Evolutionary conservation across 805 yeast genomes (phyloP), one percentile per base, ranked within the genome.

Genomic region (Lachancea waltii): DNA sequence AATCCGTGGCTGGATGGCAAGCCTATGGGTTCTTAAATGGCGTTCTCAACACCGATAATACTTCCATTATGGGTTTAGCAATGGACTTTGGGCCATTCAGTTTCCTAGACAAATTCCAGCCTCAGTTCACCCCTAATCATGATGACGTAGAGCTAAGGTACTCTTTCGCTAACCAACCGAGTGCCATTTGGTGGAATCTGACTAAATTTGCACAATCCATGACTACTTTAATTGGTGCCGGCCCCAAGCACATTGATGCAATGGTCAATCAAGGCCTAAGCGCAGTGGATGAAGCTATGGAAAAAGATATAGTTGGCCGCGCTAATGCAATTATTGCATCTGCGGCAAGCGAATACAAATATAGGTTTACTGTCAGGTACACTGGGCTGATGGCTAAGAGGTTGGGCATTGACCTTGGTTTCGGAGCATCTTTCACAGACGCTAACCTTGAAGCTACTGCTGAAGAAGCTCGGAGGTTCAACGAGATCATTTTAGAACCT

Each of bases 61-160:
- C 96, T 1, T 85, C 95, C 0, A 70, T 90, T n/a, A 53, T 81
- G 30, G 98, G 98, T 0, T 65, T 87, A 8, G 75, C 95, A 0
- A 74, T 92, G 60, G 98, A 90, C 60, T 92, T 81, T 60, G 98
- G 97, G 3, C 97, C 98, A 1, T 92, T 85, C 63, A 84, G 94
- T 14, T 82, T 87, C 43, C 73, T 89, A 81, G 96, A 89, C 54
- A 75, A 73, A 32, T 90, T 81, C 55, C 79, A 85, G 51, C 89
- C 94, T 11, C 60, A 70, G 34, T 90, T 72, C 54, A 84, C 97
- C 0, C 90, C 97, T 2, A 90, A 92, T 55, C 86, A 85, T 40
- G 97, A 87, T 53, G 98, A 92, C 59, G 72, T 69, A 30, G 63
- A 66, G 34, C 56, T 66, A 13, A 68, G 96, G 31, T 90, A 92